Conservation (phyloP, 2,329 filamentous ascomycete species). For the Grosmannia penicillata region DNA sequence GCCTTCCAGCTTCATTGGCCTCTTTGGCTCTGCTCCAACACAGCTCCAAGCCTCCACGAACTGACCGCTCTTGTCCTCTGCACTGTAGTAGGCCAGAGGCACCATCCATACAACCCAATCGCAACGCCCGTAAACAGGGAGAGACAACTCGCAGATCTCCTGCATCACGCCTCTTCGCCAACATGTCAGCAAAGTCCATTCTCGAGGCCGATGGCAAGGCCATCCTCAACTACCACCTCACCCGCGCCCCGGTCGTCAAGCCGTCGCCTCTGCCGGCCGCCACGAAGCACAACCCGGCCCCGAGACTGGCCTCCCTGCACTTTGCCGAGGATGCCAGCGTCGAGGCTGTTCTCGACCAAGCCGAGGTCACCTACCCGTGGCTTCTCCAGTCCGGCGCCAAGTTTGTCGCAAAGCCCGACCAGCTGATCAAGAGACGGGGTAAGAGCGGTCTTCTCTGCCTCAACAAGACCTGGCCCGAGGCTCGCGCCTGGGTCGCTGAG, state of each 20-base stretch:
- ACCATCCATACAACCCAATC: no score
- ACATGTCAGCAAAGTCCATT: slow-evolving; percentile 92
- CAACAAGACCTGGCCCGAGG: slow-evolving; percentile 95
- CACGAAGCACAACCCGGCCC: slow-evolving; percentile 79
- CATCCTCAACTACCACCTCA: slow-evolving; percentile 99
- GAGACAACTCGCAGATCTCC: no score
- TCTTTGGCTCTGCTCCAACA: no score
- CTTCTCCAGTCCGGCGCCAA: slow-evolving; percentile 68
- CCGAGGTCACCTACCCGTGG: slow-evolving; percentile 95
- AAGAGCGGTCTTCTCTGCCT: slow-evolving; percentile 94
- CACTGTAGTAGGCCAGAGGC: no score
- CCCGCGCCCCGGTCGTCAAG: slow-evolving; percentile 93
- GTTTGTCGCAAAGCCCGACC: slow-evolving; percentile 98
- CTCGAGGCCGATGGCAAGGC: slow-evolving; percentile 99
- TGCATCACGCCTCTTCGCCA: no score
- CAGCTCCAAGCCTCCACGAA: no score
- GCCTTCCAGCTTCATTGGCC: no score
- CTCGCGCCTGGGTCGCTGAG: slow-evolving; percentile 84
- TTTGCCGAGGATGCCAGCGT: slow-evolving; percentile 82
- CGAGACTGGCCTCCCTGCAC: slow-evolving; percentile 81
- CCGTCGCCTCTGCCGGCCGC: slow-evolving; percentile 77
- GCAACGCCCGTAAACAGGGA: no score
- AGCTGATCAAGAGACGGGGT: slow-evolving; percentile 98
- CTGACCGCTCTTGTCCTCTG: no score
- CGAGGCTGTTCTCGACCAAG: slow-evolving; percentile 78